phyloP scores from a whole-genome alignment of 2,329 filamentous ascomycete genomes.

The Phyllosticta paracitricarpa region DNA sequence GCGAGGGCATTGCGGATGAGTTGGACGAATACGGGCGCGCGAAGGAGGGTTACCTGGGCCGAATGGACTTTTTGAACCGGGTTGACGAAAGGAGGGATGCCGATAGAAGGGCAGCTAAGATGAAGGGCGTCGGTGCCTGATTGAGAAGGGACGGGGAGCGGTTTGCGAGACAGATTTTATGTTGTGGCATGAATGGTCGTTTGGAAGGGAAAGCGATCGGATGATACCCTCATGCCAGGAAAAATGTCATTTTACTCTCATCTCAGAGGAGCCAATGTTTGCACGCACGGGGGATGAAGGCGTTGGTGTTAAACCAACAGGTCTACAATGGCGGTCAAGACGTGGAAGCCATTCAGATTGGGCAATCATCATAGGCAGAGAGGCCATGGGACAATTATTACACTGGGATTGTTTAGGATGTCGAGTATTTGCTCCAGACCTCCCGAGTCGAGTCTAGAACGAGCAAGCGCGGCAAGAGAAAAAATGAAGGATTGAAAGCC shows the following conservation, averaged over 20 bases:
- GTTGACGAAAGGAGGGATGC: conserved; percentile 48
- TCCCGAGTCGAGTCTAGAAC: background rate
- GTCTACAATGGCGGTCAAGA: no score
- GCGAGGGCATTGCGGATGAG: conserved; percentile 51
- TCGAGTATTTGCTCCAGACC: no score
- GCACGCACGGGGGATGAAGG: no score
- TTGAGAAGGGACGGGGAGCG: background rate
- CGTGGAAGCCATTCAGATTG: no score
- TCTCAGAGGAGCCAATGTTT: no score
- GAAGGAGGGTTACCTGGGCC: conserved; percentile 50
- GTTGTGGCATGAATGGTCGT: background rate
- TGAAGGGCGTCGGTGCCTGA: background rate
- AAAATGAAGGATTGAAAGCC: background rate
- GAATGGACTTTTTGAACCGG: conserved; percentile 53
- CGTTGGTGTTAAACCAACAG: no score
- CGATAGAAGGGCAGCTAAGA: conserved; percentile 42
- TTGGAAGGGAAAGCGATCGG: background rate
- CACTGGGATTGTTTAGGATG: no score
- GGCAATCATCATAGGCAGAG: no score
- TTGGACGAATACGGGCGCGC: conserved; percentile 51
- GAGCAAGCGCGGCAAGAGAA: background rate
- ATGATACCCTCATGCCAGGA: background rate
- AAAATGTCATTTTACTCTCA: no score
- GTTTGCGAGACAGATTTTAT: background rate
- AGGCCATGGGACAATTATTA: no score